Evolutionary conservation across 2,329 filamentous ascomycete genomes (phyloP).

Genomic region (Teratosphaeria nubilosa): DNA sequence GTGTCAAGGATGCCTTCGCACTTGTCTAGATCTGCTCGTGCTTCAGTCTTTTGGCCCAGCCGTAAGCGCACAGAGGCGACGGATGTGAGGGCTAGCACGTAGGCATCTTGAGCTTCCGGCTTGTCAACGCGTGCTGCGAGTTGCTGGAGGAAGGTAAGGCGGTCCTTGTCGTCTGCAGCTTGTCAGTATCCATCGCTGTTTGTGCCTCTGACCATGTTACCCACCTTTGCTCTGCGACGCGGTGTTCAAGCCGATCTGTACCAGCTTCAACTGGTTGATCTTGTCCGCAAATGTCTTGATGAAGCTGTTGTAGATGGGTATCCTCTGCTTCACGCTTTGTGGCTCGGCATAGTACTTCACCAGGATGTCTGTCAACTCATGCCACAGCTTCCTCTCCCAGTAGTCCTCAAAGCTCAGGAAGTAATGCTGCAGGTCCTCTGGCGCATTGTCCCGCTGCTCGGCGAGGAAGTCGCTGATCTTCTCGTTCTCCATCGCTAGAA

Average conservation of each 20-base stretch:
- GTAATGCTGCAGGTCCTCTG: conserved; percentile 76
- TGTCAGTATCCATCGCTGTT: conserved; percentile 1
- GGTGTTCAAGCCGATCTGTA: conserved; percentile 78
- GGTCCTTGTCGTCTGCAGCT: conserved; percentile 67
- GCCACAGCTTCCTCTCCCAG: conserved; percentile 99
- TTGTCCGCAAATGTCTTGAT: conserved; percentile 94
- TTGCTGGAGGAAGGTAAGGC: conserved; percentile 71
- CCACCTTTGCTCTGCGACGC: conserved; percentile 73
- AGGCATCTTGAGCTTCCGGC: conserved; percentile 85
- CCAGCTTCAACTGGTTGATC: conserved; percentile 97
- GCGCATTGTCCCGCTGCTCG: conserved; percentile 78
- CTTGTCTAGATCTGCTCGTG: conserved; percentile 74
- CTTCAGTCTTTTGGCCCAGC: conserved; percentile 67
- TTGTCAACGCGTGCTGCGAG: conserved; percentile 85
- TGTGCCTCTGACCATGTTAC: conserved; percentile 5
- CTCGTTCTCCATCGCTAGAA: conserved; percentile 62
- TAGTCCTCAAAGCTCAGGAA: conserved; percentile 90
- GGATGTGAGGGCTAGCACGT: conserved; percentile 86
- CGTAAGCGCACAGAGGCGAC: conserved; percentile 80
- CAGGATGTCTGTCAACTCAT: conserved; percentile 87
- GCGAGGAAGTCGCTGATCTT: conserved; percentile 85
- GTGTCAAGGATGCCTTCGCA: conserved; percentile 80
- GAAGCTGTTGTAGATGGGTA: conserved; percentile 88
- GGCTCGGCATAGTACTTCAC: conserved; percentile 78
- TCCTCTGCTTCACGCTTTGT: conserved; percentile 70